A percentile compares a stretch with the other conserved stretches of the same genome.
Evolutionary conservation across 2,329 filamentous ascomycete species (phyloP).

Genomic region (Fusarium floridanum): DNA sequence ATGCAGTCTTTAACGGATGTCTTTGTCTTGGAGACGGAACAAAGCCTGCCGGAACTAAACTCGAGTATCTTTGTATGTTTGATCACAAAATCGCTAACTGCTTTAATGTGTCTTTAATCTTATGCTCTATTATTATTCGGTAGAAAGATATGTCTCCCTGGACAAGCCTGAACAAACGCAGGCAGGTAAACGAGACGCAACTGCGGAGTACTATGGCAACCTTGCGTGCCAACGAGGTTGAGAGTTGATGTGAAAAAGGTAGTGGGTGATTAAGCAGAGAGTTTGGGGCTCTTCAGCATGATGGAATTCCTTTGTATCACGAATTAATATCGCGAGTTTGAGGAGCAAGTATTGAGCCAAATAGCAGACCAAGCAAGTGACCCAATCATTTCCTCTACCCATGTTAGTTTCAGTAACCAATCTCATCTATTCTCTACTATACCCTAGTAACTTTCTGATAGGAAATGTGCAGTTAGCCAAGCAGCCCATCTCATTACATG

Average conservation of each 20-base stretch:
- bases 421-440: not conserved
- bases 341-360: not conserved
- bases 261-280: accelerated
- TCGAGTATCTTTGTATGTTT: not conserved
- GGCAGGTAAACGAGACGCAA: not conserved
- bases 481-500: not conserved
- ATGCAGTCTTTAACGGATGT: not conserved
- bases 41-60: not conserved
- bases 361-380: not conserved
- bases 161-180: not conserved
- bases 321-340: not conserved
- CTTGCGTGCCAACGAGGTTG: not conserved
- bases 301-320: no score
- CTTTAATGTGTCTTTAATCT: not conserved
- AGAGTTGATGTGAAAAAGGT: no score
- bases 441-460: not conserved
- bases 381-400: not conserved
- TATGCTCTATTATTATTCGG: not conserved
- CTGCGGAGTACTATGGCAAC: not conserved
- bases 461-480: not conserved
- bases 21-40: not conserved
- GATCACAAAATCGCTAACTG: not conserved
- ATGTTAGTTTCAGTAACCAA: not conserved
- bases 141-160: not conserved
- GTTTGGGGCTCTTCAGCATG: no score